Conservation (phyloP, 2,329 filamentous ascomycete species). For the Penicillium rolfsii region DNA sequence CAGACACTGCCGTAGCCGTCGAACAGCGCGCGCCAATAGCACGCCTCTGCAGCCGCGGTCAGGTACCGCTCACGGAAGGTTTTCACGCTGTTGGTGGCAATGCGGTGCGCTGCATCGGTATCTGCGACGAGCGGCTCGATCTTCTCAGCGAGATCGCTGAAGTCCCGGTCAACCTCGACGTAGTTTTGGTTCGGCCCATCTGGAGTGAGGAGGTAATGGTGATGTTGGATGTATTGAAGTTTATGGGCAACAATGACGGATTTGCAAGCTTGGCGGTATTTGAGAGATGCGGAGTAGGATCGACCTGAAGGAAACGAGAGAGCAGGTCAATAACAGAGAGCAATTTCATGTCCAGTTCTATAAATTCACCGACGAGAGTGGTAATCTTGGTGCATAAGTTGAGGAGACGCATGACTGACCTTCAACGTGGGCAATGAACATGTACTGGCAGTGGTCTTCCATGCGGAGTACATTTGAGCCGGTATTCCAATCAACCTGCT, state of each 20-base stretch:
- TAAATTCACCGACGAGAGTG: not conserved
- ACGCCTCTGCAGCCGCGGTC: slow-evolving; percentile 55
- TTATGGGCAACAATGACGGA: slow-evolving; percentile 54
- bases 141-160: slow-evolving; percentile 56
- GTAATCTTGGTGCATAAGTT: no score
- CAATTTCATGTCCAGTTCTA: not conserved
- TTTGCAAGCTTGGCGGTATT: slow-evolving; percentile 55
- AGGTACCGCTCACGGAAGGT: slow-evolving; percentile 56
- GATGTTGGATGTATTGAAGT: slow-evolving; percentile 53
- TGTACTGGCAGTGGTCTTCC: slow-evolving; percentile 57
- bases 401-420: slow-evolving; percentile 36
- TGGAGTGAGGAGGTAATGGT: slow-evolving; percentile 50
- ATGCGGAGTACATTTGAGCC: slow-evolving; percentile 52
- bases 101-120: slow-evolving; percentile 44
- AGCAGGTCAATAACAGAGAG: not conserved
- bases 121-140: slow-evolving; percentile 45
- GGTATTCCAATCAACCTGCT: slow-evolving; percentile 45
- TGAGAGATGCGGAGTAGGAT: slow-evolving; percentile 55
- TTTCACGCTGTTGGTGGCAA: slow-evolving; percentile 52
- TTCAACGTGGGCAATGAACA: slow-evolving; percentile 58
- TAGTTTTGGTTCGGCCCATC: slow-evolving; percentile 53
- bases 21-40: slow-evolving; percentile 55
- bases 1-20: slow-evolving; percentile 34
- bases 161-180: slow-evolving; percentile 54
- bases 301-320: slow-evolving; percentile 28